Base-by-base conservation (phyloP, 345 rosid species). In the Toxicodendron radicans region DNA sequence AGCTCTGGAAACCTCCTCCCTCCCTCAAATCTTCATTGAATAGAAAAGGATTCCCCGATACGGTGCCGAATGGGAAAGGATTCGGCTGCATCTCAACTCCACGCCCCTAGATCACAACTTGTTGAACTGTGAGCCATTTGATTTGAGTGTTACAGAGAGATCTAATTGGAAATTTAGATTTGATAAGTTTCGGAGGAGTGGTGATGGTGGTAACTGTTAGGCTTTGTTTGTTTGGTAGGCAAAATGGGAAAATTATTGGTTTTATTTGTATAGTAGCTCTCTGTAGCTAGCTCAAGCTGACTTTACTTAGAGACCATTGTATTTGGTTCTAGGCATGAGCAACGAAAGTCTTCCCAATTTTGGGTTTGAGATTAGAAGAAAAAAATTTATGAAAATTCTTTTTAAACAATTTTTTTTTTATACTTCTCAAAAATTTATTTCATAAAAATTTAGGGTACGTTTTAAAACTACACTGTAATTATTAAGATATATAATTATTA, bases 71-170 rank as follows among this genome's bases (percentile, higher is more conserved):
- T 60, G 90, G 92, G 84, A 91, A 91, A 69, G 75, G 85, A 77
- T 83, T 89, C 69, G 91, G 89, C 89, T 91, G 98, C 98, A 91
- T 93, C 85, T 91, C 90, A 83, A 52, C 78, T 73, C 77, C 33
- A 21, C 23, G 68, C 16, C 49, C 71, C 74, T 49, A 74, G 85
- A 81, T 85, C 84, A 66, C 10, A 18, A 24, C 33, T 23, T 6
- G 48, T 5, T 35, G 14, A 27, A 1, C 2, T 14, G 54, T 3
- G 17, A 17, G 70, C 70, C 70, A 66, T 66, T 66, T 24, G 56
- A 66, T 66, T 48, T 16, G 58, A 48, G 3, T 27, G 56, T 48
- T 17, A 5, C 43, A 21, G 10, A 45, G 65, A 45, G 65, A 58
- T 56, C 63, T 46, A 66, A 59, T 33, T 59, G 62, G 20, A n/a